Base-by-base conservation (phyloP, 2,329 filamentous ascomycete species). In the Grosmannia clavigera region DNA sequence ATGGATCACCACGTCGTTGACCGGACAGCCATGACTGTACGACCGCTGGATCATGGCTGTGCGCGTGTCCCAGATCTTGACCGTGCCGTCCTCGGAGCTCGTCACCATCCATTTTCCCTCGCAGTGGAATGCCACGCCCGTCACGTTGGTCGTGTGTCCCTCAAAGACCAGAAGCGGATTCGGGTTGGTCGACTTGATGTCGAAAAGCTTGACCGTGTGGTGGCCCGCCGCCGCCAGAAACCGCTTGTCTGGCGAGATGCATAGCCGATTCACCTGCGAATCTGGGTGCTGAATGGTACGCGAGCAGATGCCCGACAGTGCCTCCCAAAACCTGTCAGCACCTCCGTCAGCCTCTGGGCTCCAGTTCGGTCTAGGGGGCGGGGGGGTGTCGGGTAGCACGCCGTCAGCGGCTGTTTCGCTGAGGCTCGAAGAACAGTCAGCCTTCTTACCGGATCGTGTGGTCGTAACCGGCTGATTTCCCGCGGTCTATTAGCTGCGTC, bases 91-190 rank as follows among this genome's bases (percentile, higher is more conserved):
- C 73, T 99, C 94, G 55, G 90, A 95, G 72, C 88, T 95, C 11
- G 94, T 99, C 22, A 97, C 94, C 89, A 99, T 96, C 94, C 94
- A 99, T 76, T 99, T 99, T 12, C 92, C 92, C 73, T 99, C 94
- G 72, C 92, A 97, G 73, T 99, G 94, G 71, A 99, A 99, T 12
- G 92, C 92, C 55, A 99, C 89, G 52, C 94, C 94, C 0, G 94
- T 99, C 70, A 99, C 87, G 69, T 99, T 99, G 66, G 86, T 90
- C 14, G 90, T 94, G 75, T 99, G 94, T 51, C 94, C 94, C 71
- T 97, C 92, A 68, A 99, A 97, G 25, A 88, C 92, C 68, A 97
- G 83, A 29, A 97, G 81, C 1, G 94, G 88, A 65, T 92, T 94
- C 2, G 94, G 92, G 68, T 97, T 97, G n/a, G 90, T 92, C 19